phyloP scores from a whole-genome alignment of 257 asterid species.

The Parsonsia alboflavescens region DNA sequence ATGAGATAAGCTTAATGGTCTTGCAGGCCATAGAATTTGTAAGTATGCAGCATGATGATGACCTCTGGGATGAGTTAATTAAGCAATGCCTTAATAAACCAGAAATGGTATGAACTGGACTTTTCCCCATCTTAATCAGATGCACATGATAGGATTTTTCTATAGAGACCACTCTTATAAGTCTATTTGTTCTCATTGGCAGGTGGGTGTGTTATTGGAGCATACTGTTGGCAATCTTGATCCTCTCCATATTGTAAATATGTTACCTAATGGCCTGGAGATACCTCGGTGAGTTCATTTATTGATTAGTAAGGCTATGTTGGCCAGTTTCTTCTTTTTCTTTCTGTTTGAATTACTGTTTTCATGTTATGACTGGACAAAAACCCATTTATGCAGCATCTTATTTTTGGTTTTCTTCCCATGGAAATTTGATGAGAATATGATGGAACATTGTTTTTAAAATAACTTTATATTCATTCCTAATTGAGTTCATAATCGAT shows the following conservation, averaged over 20 bases:
- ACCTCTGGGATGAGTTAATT: slow-evolving; percentile 96
- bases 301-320: not conserved
- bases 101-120: slow-evolving; percentile 69
- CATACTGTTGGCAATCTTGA: slow-evolving; percentile 99
- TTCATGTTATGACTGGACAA: no score
- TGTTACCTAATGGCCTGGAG: slow-evolving; percentile 94
- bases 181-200: slow-evolving; percentile 20
- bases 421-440: no score
- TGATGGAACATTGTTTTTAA: no score
- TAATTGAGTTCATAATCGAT: no score
- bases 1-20: slow-evolving; percentile 25
- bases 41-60: slow-evolving; percentile 92
- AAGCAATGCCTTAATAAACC: slow-evolving; percentile 89
- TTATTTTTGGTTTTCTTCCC: no score
- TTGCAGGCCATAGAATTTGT: slow-evolving; percentile 96
- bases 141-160: not conserved
- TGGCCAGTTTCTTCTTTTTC: no score
- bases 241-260: slow-evolving; percentile 85
- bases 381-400: no score
- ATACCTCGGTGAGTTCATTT: slow-evolving; percentile 74
- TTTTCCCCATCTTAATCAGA: not conserved
- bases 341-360: no score
- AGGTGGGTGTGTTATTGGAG: slow-evolving; percentile 92
- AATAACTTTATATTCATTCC: no score
- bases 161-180: not conserved